Conservation (phyloP, 768 basidiomycete genomes). For the Leccinum barrowsii region DNA sequence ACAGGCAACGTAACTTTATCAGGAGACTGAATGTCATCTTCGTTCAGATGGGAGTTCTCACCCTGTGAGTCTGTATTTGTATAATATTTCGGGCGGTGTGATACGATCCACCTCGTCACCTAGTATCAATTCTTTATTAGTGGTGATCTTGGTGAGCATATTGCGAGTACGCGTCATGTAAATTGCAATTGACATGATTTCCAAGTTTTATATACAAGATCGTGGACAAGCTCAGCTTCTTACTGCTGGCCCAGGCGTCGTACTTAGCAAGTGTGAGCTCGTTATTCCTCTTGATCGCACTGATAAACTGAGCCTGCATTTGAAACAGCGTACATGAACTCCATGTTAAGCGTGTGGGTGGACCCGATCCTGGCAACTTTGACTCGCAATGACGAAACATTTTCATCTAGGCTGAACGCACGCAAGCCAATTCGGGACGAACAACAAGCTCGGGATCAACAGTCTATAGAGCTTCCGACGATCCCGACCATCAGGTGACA, state of each 20-base stretch:
- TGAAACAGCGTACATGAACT: slow-evolving; percentile 21
- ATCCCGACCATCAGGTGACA: neutral
- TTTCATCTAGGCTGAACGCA: slow-evolving; percentile 11
- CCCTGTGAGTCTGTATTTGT: slow-evolving; percentile 7
- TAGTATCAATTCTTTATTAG: slow-evolving; percentile 10
- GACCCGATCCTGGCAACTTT: neutral
- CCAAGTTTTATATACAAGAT: slow-evolving; percentile 18
- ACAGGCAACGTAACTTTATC: slow-evolving; percentile 11
- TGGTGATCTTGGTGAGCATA: slow-evolving; percentile 12
- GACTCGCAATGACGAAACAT: neutral
- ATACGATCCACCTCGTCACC: neutral
- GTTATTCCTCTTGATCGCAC: neutral
- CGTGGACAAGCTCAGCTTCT: neutral
- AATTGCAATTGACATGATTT: neutral
- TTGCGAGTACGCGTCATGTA: neutral
- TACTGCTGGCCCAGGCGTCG: slow-evolving; percentile 3
- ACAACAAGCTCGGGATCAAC: neutral
- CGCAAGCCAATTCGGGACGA: slow-evolving; percentile 19
- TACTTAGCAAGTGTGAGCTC: slow-evolving; percentile 20
- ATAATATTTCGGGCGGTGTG: neutral
- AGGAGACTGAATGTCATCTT: slow-evolving; percentile 12
- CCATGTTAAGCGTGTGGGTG: slow-evolving; percentile 24
- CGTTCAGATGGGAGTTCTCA: slow-evolving; percentile 19
- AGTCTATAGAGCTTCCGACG: neutral
- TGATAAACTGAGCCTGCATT: neutral